Percentiles rank a stretch among this genome's conserved stretches.
phyloP scores from a whole-genome alignment of 2,329 filamentous ascomycete species.

The Mycogone perniciosa region DNA sequence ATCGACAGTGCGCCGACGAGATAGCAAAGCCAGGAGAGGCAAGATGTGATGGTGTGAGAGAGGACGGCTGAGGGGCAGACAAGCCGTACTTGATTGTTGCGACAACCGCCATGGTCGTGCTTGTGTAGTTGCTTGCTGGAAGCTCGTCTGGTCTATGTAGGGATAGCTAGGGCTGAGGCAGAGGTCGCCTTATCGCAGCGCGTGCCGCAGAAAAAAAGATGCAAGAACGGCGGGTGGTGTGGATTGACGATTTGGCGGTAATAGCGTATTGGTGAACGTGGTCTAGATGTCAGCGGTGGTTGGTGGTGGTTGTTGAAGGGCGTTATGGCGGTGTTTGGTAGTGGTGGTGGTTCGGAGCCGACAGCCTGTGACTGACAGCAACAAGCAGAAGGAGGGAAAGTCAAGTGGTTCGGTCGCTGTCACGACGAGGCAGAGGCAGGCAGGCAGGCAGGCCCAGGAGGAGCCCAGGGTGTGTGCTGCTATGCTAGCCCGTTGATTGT shows the following conservation, averaged over 20 bases:
- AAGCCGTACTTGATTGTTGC: conserved; percentile 57
- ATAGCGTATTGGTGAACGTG: conserved; percentile 7
- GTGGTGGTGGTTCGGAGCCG: too few species aligned
- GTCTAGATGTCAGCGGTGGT: neutral
- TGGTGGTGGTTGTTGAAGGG: too few species aligned
- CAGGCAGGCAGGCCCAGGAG: too few species aligned
- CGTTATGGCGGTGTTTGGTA: too few species aligned
- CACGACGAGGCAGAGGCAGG: too few species aligned
- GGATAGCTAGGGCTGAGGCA: conserved; percentile 9
- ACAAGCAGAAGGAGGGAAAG: too few species aligned
- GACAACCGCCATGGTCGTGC: conserved; percentile 50
- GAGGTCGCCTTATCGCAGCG: conserved; percentile 18
- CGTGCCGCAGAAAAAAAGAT: conserved; percentile 16
- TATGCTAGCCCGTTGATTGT: too few species aligned
- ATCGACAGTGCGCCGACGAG: neutral
- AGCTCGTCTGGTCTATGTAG: conserved; percentile 20
- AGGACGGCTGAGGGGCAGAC: conserved; percentile 14
- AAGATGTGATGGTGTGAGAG: conserved; percentile 9
- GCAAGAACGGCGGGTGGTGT: conserved; percentile 10
- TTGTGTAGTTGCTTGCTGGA: conserved; percentile 32
- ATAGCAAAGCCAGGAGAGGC: conserved; percentile 3
- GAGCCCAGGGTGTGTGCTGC: too few species aligned
- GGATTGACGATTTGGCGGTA: conserved; percentile 11
- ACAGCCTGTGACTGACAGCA: too few species aligned
- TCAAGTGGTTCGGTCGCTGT: too few species aligned